Base-by-base conservation (phyloP, 2,329 filamentous ascomycete genomes). In the Pseudocercospora musae region DNA sequence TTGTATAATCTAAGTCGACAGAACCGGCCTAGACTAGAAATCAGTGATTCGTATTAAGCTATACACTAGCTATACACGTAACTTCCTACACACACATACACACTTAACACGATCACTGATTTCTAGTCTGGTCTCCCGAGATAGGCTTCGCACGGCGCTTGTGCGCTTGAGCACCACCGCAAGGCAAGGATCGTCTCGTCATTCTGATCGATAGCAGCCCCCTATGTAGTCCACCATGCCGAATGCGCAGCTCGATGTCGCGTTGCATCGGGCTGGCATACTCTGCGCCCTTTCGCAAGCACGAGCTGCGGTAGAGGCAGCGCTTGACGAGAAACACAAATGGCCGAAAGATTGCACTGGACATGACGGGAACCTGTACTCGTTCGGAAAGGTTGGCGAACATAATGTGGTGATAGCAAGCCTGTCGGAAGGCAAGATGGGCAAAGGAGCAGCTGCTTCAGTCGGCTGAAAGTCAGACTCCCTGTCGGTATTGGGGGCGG, bases 331-430 rank as follows among this genome's bases (percentile, higher is more conserved):
- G 29, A 44, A 44, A 7, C 40, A 57, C 40, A 21, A 18, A 11
- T 29, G 15, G 31, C 29, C 53, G 2, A 18, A 46, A 7, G 59
- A 40, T 11, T 20, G 11, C 20, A 11, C 25, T 7, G 21, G 23
- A n/a, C 31, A 49, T 23, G 69, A 70, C 42, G 57, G 62, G 15
- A 70, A 68, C 49, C 44, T 7, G 11, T 70, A 69, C 58, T 66
- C 63, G 4, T 57, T 68, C 9, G 71, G 71, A 4, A 53, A 58
- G 23, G 68, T 71, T 25, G 69, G 62, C 20, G 31, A 52, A 11
- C 71, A 72, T 53, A 69, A 73, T 55, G 68, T 71, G n/a, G 70
- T 69, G 6, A 58, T 72, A 21, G 68, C 68, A 2, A 65, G 58
- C 25, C 62, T 73, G 5, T 66, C 70, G 0, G 64, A 64, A 10